Evolutionary conservation across 305 asterid species (phyloP), one percentile per base, ranked within the genome.

Genomic region (Solanum hybrid): DNA sequence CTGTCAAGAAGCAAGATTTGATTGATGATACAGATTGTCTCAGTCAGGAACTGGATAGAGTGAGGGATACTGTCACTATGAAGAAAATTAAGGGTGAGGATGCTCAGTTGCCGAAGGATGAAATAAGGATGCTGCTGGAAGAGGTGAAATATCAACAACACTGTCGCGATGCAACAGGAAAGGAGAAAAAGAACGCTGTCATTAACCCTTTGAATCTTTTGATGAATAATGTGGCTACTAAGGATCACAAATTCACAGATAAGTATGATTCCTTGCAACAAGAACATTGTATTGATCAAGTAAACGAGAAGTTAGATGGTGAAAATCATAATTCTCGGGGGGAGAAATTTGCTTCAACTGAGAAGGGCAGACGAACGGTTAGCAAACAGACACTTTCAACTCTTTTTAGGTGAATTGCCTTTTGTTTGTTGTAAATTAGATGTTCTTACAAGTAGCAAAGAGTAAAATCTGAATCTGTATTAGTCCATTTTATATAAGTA

Each of bases 341-440:
- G 32, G 12, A 20, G 68, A 75, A 31, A 10, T 88, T 88, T 41
- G 77, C 17, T 38, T 29, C 87, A 45, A 15, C 13, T 57, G 91
- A 81, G 87, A 93, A 90, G 65, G 68, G 80, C 75, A 76, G 51
- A 89, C 87, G 36, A 17, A 57, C 27, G 61, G 72, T 41, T 79
- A 83, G 88, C 13, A 77, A 33, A 36, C 36, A n/a, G 11, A 88
- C 61, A 79, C 95, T 94, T 91, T 91, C 93, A 72, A 33, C 87
- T 70, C 89, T 93, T 80, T 93, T 94, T 79, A 89, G 86, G 91
- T 92, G 93, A 91, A 88, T 29, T 8, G 38, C 65, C 14, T 72
- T 27, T 29, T 24, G 77, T 27, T 65, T 39, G 76, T 78, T 89
- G 88, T 57, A 75, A 15, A 84, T 84, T 84, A 51, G 29, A 51